Conservation (phyloP, 371 early-diverging fungal genomes). For the Mortierella sp. region DNA sequence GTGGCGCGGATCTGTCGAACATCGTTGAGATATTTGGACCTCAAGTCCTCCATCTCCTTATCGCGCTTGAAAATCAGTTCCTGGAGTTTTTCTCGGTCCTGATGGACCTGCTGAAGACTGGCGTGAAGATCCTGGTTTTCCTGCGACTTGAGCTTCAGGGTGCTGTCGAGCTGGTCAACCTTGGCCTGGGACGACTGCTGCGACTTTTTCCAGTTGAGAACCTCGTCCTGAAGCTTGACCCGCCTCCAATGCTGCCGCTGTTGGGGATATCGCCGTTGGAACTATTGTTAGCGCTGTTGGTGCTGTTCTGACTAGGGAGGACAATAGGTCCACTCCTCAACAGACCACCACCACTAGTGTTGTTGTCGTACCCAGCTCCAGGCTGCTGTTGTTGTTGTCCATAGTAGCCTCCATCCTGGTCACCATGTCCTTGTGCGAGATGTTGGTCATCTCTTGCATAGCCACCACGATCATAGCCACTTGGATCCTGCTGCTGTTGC, state of each 20-base stretch:
- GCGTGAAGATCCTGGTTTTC: conserved; percentile 47
- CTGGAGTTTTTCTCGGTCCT: conserved; percentile 53
- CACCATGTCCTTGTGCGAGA: conserved; percentile 4
- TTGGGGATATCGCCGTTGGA: conserved; percentile 3
- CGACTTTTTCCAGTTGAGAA: conserved; percentile 51
- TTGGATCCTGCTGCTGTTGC: conserved; percentile 13
- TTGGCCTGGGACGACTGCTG: conserved; percentile 51
- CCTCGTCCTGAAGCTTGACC: conserved; percentile 46
- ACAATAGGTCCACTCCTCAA: neutral
- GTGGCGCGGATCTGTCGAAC: conserved; percentile 58
- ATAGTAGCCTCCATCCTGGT: conserved; percentile 2
- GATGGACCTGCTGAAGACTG: conserved; percentile 38
- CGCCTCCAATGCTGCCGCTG: conserved; percentile 6
- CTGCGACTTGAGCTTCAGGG: conserved; percentile 49
- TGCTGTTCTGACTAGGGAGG: neutral
- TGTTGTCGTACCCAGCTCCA: conserved; percentile 5
- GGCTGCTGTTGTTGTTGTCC: conserved; percentile 10
- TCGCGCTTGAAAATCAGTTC: conserved; percentile 55
- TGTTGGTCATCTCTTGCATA: conserved; percentile 2
- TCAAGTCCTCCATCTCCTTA: conserved; percentile 55
- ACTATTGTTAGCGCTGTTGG: neutral
- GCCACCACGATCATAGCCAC: conserved; percentile 13
- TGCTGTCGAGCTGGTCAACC: conserved; percentile 42
- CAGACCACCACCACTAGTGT: neutral
- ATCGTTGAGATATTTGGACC: conserved; percentile 55